Conservation (phyloP, 73 alveolate species). For the Uronychia setigera region DNA sequence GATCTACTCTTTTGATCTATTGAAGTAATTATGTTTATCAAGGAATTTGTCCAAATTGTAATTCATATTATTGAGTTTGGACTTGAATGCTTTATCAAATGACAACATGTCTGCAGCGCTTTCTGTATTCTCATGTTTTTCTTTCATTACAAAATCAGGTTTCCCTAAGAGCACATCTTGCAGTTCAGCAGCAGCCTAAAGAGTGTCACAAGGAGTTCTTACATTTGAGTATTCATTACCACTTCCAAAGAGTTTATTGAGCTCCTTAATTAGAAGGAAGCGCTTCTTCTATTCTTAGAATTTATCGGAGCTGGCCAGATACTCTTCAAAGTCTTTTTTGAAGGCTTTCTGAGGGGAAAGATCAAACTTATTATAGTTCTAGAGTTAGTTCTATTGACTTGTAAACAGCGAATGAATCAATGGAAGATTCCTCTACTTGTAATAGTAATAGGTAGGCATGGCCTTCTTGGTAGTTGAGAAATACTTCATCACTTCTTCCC, state of each 20-base stretch:
- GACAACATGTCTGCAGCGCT: conserved; percentile 12
- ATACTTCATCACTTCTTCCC: conserved; percentile 30
- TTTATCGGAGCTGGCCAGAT: conserved; percentile 13
- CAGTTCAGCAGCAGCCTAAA: conserved; percentile 35
- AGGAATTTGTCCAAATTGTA: conserved; percentile 38
- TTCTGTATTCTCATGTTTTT: not conserved
- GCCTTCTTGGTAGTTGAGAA: conserved; percentile 41
- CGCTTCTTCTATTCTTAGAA: conserved; percentile 32
- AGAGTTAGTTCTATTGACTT: conserved; percentile 7
- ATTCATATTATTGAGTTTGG: conserved; percentile 9
- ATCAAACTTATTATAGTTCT: not conserved
- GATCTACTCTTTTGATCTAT: conserved; percentile 22
- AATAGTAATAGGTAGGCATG: conserved; percentile 39
- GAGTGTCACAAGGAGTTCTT: not conserved
- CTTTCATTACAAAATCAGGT: conserved; percentile 25
- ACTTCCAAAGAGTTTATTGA: conserved; percentile 31
- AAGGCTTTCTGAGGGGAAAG: not conserved
- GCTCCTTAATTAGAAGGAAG: conserved; percentile 29
- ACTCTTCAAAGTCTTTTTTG: conserved; percentile 13
- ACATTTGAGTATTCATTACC: conserved; percentile 2
- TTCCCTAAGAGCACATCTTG: conserved; percentile 37
- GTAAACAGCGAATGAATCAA: conserved; percentile 29
- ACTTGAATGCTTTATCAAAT: conserved; percentile 28
- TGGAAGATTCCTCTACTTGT: conserved; percentile 35
- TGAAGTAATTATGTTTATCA: conserved; percentile 29